Percentiles rank a stretch among this genome's conserved stretches.
Conservation (phyloP, 2,329 filamentous ascomycete species). For the Mycosphaerella arachidis region DNA sequence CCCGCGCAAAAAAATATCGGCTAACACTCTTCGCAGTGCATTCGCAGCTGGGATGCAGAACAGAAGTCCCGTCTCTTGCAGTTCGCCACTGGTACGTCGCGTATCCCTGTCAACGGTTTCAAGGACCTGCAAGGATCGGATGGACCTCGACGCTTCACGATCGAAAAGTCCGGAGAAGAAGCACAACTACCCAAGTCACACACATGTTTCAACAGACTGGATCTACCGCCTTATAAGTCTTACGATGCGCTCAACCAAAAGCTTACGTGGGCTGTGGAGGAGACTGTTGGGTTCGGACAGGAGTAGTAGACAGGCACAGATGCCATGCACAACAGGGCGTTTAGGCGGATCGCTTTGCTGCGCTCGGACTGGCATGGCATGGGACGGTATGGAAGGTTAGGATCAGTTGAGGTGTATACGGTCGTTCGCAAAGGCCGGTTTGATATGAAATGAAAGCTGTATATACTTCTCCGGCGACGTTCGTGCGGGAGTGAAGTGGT, state of each 20-base stretch:
- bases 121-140: constrained; percentile 98
- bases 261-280: constrained; percentile 93
- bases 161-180: constrained; percentile 93
- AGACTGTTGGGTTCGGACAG: constrained; percentile 98
- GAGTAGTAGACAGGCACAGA: constrained; percentile 66
- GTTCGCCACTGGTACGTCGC: constrained; percentile 94
- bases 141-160: constrained; percentile 90
- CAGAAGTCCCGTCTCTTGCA: constrained; percentile 95
- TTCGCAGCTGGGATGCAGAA: constrained; percentile 94
- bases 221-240: constrained; percentile 88
- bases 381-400: neutral
- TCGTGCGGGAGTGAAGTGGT: neutral
- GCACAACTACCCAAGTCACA: constrained; percentile 92
- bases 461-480: neutral
- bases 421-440: neutral
- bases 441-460: neutral
- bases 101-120: constrained; percentile 98
- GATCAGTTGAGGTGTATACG: neutral
- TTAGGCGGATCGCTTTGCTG: neutral
- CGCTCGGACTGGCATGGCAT: neutral
- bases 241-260: constrained; percentile 82
- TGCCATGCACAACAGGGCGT: neutral
- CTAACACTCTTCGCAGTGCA: constrained; percentile 50
- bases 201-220: constrained; percentile 97
- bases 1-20: neutral